Conservation (phyloP, 164 flowering plant species). For the Tetracentron sinense region DNA sequence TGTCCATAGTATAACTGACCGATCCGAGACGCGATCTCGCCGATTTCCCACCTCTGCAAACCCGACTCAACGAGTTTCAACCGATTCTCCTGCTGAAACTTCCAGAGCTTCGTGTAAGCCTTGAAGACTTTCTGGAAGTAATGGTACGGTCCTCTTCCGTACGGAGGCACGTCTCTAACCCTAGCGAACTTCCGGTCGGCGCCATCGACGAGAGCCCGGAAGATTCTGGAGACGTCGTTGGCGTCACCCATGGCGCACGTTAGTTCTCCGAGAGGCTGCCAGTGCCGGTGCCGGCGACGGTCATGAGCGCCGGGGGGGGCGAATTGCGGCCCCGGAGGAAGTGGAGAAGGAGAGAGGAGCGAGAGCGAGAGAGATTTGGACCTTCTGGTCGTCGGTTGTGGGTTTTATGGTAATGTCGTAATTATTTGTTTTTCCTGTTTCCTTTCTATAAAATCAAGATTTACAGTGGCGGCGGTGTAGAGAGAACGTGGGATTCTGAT, state of each 20-base stretch:
- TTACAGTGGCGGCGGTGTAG: too few species aligned
- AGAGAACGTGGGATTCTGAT: too few species aligned
- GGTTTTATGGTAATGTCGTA: too few species aligned
- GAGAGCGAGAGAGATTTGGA: background rate
- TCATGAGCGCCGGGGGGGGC: constrained; percentile 10
- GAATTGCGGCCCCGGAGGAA: background rate
- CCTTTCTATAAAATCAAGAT: too few species aligned
- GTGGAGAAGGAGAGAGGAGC: background rate
- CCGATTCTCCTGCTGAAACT: constrained; percentile 83
- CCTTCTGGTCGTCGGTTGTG: background rate
- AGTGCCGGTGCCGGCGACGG: background rate
- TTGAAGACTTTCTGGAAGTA: constrained; percentile 82
- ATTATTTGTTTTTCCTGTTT: too few species aligned
- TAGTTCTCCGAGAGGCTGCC: background rate
- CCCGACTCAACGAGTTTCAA: constrained; percentile 61
- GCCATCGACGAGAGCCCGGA: constrained; percentile 62
- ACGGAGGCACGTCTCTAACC: constrained; percentile 67
- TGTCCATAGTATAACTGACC: constrained; percentile 91
- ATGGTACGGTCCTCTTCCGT: constrained; percentile 37
- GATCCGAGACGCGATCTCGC: constrained; percentile 96
- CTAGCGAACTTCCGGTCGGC: constrained; percentile 87
- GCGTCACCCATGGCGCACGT: constrained; percentile 24
- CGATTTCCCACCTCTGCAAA: constrained; percentile 89
- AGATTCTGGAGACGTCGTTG: constrained; percentile 34
- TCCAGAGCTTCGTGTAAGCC: constrained; percentile 82